Evolutionary conservation across 108 stramenopile genomes (phyloP).

Genomic region (Pseudonitzschia delicatissima): DNA sequence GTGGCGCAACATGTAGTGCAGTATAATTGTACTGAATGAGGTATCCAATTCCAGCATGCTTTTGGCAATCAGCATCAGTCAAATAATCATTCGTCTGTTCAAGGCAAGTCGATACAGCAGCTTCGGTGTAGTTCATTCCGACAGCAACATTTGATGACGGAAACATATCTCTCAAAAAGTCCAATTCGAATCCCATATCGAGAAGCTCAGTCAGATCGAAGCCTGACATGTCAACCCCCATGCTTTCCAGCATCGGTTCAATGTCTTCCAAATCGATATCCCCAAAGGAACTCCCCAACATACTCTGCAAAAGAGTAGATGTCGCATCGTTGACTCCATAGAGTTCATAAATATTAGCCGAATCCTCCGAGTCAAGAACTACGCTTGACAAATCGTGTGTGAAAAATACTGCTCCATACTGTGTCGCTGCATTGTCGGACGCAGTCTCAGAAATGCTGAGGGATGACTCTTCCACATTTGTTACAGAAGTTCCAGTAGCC

Average conservation of each 20-base stretch:
- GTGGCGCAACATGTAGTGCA: constrained; percentile 48
- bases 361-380: background rate
- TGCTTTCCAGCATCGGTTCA: constrained; percentile 8
- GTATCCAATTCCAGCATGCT: constrained; percentile 64
- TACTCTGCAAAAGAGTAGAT: background rate
- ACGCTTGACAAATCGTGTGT: constrained; percentile 1
- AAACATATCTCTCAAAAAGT: constrained; percentile 2
- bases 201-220: constrained; percentile 4
- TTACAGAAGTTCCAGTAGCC: constrained; percentile 6
- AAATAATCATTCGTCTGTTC: constrained; percentile 18
- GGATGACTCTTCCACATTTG: constrained; percentile 23
- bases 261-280: constrained; percentile 5
- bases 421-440: constrained; percentile 3
- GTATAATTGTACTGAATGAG: constrained; percentile 67
- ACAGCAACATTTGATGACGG: background rate
- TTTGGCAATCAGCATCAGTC: constrained; percentile 31
- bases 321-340: background rate
- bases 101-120: constrained; percentile 14
- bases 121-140: constrained; percentile 24
- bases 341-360: constrained; percentile 1
- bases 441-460: constrained; percentile 15
- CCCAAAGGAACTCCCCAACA: no score
- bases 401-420: constrained; percentile 13
- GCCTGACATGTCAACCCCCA: constrained; percentile 2
- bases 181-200: constrained; percentile 5